These are phyloP conservation scores for Colletotrichum higginsianum DNA, from an alignment of 2,329 filamentous ascomycete species.

Conservation along the genomic window DNA sequence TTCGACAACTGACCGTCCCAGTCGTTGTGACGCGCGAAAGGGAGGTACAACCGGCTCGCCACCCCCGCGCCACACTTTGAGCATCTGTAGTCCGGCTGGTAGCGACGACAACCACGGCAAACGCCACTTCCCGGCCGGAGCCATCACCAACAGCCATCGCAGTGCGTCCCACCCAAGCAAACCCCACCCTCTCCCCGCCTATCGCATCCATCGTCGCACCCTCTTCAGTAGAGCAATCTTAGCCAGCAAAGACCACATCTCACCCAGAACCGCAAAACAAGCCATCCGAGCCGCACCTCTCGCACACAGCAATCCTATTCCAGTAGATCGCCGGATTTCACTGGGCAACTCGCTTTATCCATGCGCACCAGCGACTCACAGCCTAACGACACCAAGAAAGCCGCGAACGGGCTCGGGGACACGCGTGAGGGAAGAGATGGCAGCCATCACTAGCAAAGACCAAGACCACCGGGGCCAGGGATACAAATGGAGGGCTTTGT, in stretches of 20 bases:
- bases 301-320: constrained; percentile 13
- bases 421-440: not conserved
- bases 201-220: not conserved
- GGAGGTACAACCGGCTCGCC: constrained; percentile 47
- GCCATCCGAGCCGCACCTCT: not conserved
- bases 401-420: not conserved
- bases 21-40: constrained; percentile 37
- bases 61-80: constrained; percentile 49
- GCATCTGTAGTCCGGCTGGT: constrained; percentile 59
- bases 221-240: not conserved
- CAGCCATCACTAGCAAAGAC: constrained; percentile 3
- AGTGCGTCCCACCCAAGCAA: constrained; percentile 1
- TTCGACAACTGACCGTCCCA: constrained; percentile 66
- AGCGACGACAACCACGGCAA: constrained; percentile 27
- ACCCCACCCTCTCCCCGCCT: constrained; percentile 2
- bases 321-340: not conserved
- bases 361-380: not conserved
- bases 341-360: not conserved
- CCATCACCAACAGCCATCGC: not conserved
- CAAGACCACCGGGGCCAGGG: not conserved
- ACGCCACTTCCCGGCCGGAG: not conserved
- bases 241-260: not conserved
- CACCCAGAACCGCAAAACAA: not conserved
- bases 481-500: constrained; percentile 11
- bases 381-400: not conserved